phyloP scores from a whole-genome alignment of 2,329 filamentous ascomycete genomes.

The Proliferodiscus dingleyae region DNA sequence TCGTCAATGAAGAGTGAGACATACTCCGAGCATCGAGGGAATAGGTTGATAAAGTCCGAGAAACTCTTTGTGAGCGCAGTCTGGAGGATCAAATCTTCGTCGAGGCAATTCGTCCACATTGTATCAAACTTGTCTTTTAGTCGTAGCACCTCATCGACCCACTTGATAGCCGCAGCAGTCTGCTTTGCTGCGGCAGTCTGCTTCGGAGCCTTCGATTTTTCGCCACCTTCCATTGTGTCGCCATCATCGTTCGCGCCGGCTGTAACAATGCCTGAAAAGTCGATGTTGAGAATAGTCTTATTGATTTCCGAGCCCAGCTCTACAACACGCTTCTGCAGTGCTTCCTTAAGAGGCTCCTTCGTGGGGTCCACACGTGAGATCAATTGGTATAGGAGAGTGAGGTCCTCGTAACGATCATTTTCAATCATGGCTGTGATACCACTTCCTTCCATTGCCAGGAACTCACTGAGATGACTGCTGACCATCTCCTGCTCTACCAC shows the following conservation, averaged over 20 bases:
- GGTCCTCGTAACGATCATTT: slow-evolving; percentile 73
- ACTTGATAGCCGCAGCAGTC: slow-evolving; percentile 83
- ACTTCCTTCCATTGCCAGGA: slow-evolving; percentile 78
- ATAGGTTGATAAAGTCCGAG: slow-evolving; percentile 89
- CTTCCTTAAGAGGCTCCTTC: slow-evolving; percentile 64
- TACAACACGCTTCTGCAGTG: slow-evolving; percentile 69
- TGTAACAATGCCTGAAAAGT: slow-evolving; percentile 39
- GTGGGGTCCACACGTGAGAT: slow-evolving; percentile 71
- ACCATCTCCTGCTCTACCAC: slow-evolving; percentile 84
- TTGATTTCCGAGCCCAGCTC: slow-evolving; percentile 83
- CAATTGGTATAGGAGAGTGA: slow-evolving; percentile 76
- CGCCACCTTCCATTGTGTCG: slow-evolving; percentile 45
- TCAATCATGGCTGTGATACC: slow-evolving; percentile 88
- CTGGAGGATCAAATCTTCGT: slow-evolving; percentile 70
- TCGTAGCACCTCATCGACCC: slow-evolving; percentile 85
- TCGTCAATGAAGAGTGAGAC: slow-evolving; percentile 97
- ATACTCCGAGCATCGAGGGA: slow-evolving; percentile 79
- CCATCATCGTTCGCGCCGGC: slow-evolving; percentile 43
- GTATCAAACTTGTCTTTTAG: slow-evolving; percentile 88
- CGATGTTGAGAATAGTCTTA: slow-evolving; percentile 52
- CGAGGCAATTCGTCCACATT: slow-evolving; percentile 70
- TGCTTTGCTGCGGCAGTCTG: slow-evolving; percentile 65
- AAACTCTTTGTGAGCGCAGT: slow-evolving; percentile 83
- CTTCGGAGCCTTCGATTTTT: slow-evolving; percentile 44
- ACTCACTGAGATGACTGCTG: slow-evolving; percentile 67